Percentiles rank a stretch among this genome's conserved stretches.
Conservation (phyloP, 1,284 basidiomycete species). For the Microbotryum saponariae region DNA sequence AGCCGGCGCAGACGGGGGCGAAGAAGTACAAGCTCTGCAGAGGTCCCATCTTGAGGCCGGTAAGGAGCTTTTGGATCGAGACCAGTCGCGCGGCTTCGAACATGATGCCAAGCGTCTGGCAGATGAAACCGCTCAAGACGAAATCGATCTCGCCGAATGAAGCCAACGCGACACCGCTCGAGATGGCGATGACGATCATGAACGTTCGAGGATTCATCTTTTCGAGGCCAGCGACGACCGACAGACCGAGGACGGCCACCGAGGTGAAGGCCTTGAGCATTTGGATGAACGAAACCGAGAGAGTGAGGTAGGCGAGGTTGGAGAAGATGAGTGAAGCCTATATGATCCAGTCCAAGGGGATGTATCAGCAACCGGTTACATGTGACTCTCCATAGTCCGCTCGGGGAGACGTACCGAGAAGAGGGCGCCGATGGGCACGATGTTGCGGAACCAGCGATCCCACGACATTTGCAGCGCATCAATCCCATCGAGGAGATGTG, state of each 20-base stretch:
- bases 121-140: slow-evolving; percentile 41
- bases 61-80: slow-evolving; percentile 46
- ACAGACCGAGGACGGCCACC: slow-evolving; percentile 36
- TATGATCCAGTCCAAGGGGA: too few species aligned
- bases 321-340: slow-evolving; percentile 43
- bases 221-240: slow-evolving; percentile 38
- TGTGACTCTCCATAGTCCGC: too few species aligned
- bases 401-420: slow-evolving; percentile 37
- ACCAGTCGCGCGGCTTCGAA: slow-evolving; percentile 47
- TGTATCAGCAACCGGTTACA: too few species aligned
- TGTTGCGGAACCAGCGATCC: slow-evolving; percentile 40
- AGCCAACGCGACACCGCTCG: slow-evolving; percentile 43
- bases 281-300: slow-evolving; percentile 46
- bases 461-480: slow-evolving; percentile 37
- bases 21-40: slow-evolving; percentile 47
- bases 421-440: slow-evolving; percentile 46
- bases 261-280: slow-evolving; percentile 47
- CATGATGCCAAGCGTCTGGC: slow-evolving; percentile 44
- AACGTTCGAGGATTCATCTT: slow-evolving; percentile 37
- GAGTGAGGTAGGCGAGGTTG: slow-evolving; percentile 47
- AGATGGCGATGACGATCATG: slow-evolving; percentile 45
- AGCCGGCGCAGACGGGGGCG: slow-evolving; percentile 44
- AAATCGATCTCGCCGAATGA: slow-evolving; percentile 42
- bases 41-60: slow-evolving; percentile 47
- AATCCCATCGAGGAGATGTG: slow-evolving; percentile 44